Conservation (phyloP, 139 green algal species). For the Chlorella sp. region DNA sequence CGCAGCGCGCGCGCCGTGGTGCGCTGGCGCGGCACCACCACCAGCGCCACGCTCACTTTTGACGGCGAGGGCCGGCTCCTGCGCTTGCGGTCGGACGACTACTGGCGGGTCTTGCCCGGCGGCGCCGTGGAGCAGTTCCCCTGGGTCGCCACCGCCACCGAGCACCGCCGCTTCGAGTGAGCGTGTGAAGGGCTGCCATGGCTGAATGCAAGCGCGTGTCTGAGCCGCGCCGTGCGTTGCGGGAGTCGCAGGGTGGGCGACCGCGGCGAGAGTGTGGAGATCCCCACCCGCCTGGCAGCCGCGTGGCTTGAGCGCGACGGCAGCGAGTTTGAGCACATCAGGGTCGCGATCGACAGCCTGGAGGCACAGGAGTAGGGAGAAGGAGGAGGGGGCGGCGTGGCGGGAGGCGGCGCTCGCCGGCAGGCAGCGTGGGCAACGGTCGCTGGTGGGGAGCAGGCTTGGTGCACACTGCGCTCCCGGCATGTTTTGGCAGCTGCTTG, state of each 20-base stretch:
- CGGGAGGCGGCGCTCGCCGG: too few species aligned
- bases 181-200: neutral
- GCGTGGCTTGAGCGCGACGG: slow-evolving; percentile 6
- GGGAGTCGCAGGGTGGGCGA: neutral
- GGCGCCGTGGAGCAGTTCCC: neutral
- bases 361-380: too few species aligned
- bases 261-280: neutral
- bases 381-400: too few species aligned
- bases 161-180: neutral
- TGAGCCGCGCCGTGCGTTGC: neutral
- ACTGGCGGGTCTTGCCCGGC: slow-evolving; percentile 8
- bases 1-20: neutral
- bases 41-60: neutral
- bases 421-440: too few species aligned
- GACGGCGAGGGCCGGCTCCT: neutral
- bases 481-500: too few species aligned
- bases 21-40: neutral
- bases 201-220: neutral
- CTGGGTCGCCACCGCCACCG: neutral
- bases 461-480: too few species aligned
- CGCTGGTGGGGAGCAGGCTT: too few species aligned
- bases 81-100: neutral
- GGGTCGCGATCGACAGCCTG: too few species aligned
- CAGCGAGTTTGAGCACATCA: neutral
- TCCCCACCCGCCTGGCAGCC: neutral